Percentiles rank a stretch among this genome's conserved stretches.
Evolutionary conservation across 2,329 filamentous ascomycete genomes (phyloP).

Genomic region (Aspergillus eucalypticola): DNA sequence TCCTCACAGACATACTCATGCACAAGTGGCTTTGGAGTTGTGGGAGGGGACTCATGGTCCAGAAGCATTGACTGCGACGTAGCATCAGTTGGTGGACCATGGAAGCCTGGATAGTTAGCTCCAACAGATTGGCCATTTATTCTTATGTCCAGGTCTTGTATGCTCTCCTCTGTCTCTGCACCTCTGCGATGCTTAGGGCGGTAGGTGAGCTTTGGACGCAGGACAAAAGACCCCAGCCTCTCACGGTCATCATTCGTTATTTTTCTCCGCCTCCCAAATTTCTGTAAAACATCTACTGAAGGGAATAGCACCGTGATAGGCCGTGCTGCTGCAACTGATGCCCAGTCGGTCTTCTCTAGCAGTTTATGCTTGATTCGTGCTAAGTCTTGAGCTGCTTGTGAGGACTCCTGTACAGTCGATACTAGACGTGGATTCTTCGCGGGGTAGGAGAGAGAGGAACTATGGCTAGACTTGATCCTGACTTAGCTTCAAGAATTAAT

Average conservation of each 20-base stretch:
- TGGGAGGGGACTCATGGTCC: conserved; percentile 19
- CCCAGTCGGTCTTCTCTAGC: conserved; percentile 41
- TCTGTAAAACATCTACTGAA: conserved; percentile 30
- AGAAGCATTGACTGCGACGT: conserved; percentile 41
- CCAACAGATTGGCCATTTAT: conserved; percentile 25
- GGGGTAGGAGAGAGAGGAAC: background rate
- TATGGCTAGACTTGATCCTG: background rate
- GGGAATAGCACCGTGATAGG: conserved; percentile 37
- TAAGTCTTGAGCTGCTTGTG: conserved; percentile 16
- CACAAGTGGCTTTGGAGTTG: background rate
- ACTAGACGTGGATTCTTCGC: background rate
- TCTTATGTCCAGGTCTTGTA: conserved; percentile 24
- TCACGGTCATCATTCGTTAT: conserved; percentile 33
- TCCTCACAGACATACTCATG: background rate
- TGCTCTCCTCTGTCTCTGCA: conserved; percentile 5
- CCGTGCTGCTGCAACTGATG: conserved; percentile 34
- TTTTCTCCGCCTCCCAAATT: conserved; percentile 39
- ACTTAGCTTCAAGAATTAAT: background rate
- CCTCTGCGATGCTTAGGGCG: background rate
- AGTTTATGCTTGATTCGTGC: conserved; percentile 35
- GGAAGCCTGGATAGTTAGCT: background rate
- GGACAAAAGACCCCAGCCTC: conserved; percentile 21
- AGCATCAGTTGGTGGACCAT: conserved; percentile 12
- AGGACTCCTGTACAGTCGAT: background rate
- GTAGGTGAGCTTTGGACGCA: background rate